Evolutionary conservation across 1,284 basidiomycete species (phyloP).

Genomic region (Ustilago curta): DNA sequence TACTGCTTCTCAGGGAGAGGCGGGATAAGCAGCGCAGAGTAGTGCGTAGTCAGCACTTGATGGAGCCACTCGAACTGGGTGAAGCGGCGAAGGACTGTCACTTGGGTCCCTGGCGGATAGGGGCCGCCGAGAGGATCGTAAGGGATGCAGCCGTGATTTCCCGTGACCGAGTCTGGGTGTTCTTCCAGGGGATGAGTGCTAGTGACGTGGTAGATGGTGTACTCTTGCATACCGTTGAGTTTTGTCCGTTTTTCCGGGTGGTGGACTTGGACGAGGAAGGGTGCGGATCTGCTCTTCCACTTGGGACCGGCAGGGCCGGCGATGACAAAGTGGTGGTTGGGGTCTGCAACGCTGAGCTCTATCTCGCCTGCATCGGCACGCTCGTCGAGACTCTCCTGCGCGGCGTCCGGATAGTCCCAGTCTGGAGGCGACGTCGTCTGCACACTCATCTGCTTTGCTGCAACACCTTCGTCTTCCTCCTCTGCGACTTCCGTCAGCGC

Average conservation of each 20-base stretch:
- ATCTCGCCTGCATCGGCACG: background rate
- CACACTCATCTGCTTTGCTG: background rate
- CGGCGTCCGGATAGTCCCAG: background rate
- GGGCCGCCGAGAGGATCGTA: conserved; percentile 52
- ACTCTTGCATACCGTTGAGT: conserved; percentile 75
- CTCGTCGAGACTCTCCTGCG: background rate
- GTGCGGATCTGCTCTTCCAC: conserved; percentile 79
- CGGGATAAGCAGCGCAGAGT: conserved; percentile 81
- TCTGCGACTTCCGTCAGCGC: conserved; percentile 20
- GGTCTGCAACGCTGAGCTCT: conserved; percentile 18
- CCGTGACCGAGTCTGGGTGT: background rate
- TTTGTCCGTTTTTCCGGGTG: conserved; percentile 79
- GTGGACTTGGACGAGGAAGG: conserved; percentile 81
- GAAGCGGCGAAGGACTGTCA: conserved; percentile 79
- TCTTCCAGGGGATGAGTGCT: conserved; percentile 74
- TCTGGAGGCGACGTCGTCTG: background rate
- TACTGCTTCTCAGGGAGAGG: conserved; percentile 86
- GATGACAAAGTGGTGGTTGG: conserved; percentile 76
- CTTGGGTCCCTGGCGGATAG: conserved; percentile 33
- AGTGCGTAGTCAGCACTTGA: conserved; percentile 76
- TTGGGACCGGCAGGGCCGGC: conserved; percentile 74
- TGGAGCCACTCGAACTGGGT: conserved; percentile 85
- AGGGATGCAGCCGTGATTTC: conserved; percentile 26
- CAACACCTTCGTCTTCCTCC: conserved; percentile 17
- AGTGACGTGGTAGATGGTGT: conserved; percentile 81